These are phyloP conservation scores for Phytophthora tentaculata DNA, from an alignment of 352 stramenopile genomes.

Conservation along the genomic window DNA sequence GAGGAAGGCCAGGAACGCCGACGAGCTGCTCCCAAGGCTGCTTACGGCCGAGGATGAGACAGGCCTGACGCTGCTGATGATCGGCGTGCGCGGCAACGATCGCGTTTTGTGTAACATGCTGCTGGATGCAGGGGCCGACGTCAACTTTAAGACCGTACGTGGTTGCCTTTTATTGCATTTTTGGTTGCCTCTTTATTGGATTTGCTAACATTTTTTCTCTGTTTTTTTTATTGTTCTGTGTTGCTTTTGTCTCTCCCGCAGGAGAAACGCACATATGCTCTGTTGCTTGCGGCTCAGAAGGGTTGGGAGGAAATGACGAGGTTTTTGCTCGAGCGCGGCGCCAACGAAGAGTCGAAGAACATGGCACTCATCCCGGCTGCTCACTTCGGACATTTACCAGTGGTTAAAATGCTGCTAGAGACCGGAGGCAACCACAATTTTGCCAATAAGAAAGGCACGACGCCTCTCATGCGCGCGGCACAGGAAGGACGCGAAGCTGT, in stretches of 20 bases:
- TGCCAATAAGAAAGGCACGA: conserved; percentile 89
- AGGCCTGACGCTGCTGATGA: conserved; percentile 87
- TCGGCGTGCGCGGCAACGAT: conserved; percentile 72
- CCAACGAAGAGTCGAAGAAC: conserved; percentile 86
- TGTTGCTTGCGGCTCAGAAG: conserved; percentile 87
- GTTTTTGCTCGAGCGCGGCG: conserved; percentile 69
- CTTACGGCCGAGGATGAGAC: conserved; percentile 75
- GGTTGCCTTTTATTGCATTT: background rate
- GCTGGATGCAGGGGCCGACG: conserved; percentile 72
- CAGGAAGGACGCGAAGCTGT: conserved; percentile 85
- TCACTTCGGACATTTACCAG: conserved; percentile 81
- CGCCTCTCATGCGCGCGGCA: conserved; percentile 83
- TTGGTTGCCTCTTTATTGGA: background rate
- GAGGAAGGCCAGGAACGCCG: conserved; percentile 53
- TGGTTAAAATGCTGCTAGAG: conserved; percentile 78
- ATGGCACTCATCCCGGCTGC: conserved; percentile 86
- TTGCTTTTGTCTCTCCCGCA: conserved; percentile 36
- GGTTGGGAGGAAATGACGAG: conserved; percentile 72
- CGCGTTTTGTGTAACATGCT: conserved; percentile 64
- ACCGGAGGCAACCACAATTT: conserved; percentile 80
- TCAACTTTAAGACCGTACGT: conserved; percentile 85
- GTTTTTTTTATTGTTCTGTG: conserved; percentile 14
- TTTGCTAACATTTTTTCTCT: conserved; percentile 13
- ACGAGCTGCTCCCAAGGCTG: conserved; percentile 56
- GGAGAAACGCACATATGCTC: conserved; percentile 81